These are phyloP conservation scores for Aphanocladium album DNA, from an alignment of 2,329 filamentous ascomycete genomes.

Conservation along the genomic window DNA sequence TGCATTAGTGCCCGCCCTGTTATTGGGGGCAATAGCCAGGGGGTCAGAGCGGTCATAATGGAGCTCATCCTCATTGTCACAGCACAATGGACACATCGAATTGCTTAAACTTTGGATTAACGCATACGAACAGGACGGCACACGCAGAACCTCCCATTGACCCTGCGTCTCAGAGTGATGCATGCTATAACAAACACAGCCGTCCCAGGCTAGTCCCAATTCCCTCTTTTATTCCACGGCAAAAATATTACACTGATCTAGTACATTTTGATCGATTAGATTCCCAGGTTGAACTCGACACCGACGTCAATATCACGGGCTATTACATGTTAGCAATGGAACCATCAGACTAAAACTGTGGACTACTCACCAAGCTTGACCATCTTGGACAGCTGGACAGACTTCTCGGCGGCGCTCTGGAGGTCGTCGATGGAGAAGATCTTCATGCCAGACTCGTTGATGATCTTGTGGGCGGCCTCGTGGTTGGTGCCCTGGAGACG, in stretches of 20 bases:
- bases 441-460: constrained; percentile 97
- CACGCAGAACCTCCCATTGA: not conserved
- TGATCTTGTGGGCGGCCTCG: constrained; percentile 84
- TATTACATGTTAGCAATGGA: constrained; percentile 29
- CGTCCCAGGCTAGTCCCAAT: constrained; percentile 7
- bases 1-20: not conserved
- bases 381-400: constrained; percentile 97
- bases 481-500: constrained; percentile 98
- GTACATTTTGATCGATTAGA: constrained; percentile 50
- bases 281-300: constrained; percentile 91
- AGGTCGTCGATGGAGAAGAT: constrained; percentile 99
- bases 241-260: constrained; percentile 16
- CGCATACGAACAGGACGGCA: constrained; percentile 9
- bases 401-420: constrained; percentile 94
- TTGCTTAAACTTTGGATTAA: constrained; percentile 8
- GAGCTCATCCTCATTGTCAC: not conserved
- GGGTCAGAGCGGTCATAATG: not conserved
- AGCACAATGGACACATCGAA: not conserved
- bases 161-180: constrained; percentile 7
- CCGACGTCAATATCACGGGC: constrained; percentile 95
- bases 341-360: not conserved
- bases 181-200: constrained; percentile 10
- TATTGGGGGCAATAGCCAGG: not conserved
- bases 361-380: constrained; percentile 81
- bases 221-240: constrained; percentile 3